Conservation (phyloP, 331 rosid species). For the Quercus lobata region DNA sequence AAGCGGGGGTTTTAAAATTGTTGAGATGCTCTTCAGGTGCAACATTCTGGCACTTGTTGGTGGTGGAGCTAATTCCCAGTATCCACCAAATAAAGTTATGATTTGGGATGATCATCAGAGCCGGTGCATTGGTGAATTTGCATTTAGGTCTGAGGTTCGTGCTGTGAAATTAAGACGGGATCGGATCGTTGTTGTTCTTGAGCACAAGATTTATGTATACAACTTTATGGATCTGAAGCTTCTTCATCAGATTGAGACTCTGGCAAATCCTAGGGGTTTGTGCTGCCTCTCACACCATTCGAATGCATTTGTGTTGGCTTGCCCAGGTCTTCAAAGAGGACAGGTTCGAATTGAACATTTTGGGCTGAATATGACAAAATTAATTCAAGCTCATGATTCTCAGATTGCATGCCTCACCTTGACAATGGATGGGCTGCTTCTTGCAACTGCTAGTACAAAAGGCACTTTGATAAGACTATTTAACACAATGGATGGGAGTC, state of each 20-base stretch:
- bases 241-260: constrained; percentile 82
- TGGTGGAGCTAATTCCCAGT: constrained; percentile 58
- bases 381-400: constrained; percentile 77
- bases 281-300: constrained; percentile 81
- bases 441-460: constrained; percentile 90
- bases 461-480: constrained; percentile 93
- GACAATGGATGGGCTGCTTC: constrained; percentile 94
- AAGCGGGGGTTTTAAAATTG: constrained; percentile 77
- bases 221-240: constrained; percentile 76
- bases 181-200: constrained; percentile 80
- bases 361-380: constrained; percentile 73
- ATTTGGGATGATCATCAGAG: constrained; percentile 97
- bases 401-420: constrained; percentile 74
- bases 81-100: constrained; percentile 85
- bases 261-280: constrained; percentile 82
- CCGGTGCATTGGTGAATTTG: constrained; percentile 74
- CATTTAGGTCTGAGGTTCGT: constrained; percentile 81
- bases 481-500: constrained; percentile 94
- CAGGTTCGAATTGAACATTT: constrained; percentile 87
- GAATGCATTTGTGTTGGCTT: constrained; percentile 81
- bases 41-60: constrained; percentile 97
- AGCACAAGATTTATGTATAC: constrained; percentile 87
- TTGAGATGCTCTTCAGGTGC: constrained; percentile 88
- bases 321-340: constrained; percentile 80
- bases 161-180: constrained; percentile 82